Percentiles rank a stretch among this genome's conserved stretches.
These are phyloP conservation scores for Singerocomus inundabilis DNA, from an alignment of 1,284 basidiomycete genomes.

Conservation along the genomic window DNA sequence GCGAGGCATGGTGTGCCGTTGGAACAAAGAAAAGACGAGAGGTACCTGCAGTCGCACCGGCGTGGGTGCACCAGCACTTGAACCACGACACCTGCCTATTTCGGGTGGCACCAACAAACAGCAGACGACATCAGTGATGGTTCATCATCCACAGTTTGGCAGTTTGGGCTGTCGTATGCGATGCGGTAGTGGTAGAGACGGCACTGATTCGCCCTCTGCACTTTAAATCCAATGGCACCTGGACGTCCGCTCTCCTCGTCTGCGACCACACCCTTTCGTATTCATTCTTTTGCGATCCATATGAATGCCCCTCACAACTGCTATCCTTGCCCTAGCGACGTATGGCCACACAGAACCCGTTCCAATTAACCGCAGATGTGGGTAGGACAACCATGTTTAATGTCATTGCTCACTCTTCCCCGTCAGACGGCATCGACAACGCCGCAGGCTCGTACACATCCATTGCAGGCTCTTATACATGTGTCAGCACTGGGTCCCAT, in stretches of 20 bases:
- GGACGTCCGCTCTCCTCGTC: not conserved
- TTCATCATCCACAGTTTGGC: too few relatives aligned
- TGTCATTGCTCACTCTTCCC: constrained; percentile 1
- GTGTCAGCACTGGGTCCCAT: not conserved
- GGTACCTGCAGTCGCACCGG: constrained; percentile 2
- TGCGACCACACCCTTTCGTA: constrained; percentile 4
- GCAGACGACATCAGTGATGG: too few relatives aligned
- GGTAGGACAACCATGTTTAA: not conserved
- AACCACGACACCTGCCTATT: constrained; percentile 31
- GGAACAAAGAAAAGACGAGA: constrained; percentile 8
- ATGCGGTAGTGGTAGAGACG: not conserved
- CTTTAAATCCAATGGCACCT: not conserved
- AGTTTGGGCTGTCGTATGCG: not conserved
- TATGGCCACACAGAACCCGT: constrained; percentile 7
- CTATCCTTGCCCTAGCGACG: constrained; percentile 3
- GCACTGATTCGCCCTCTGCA: not conserved
- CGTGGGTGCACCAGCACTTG: too few relatives aligned
- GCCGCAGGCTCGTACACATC: constrained; percentile 11
- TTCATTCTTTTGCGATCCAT: not conserved
- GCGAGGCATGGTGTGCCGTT: constrained; percentile 58
- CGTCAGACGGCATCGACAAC: constrained; percentile 11
- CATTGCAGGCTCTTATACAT: constrained; percentile 11
- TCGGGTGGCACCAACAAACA: constrained; percentile 1
- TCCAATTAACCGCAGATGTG: constrained; percentile 5
- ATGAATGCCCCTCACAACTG: constrained; percentile 10